phyloP scores from a whole-genome alignment of 202 grass and related monocot species.

The Panicum hallii region DNA sequence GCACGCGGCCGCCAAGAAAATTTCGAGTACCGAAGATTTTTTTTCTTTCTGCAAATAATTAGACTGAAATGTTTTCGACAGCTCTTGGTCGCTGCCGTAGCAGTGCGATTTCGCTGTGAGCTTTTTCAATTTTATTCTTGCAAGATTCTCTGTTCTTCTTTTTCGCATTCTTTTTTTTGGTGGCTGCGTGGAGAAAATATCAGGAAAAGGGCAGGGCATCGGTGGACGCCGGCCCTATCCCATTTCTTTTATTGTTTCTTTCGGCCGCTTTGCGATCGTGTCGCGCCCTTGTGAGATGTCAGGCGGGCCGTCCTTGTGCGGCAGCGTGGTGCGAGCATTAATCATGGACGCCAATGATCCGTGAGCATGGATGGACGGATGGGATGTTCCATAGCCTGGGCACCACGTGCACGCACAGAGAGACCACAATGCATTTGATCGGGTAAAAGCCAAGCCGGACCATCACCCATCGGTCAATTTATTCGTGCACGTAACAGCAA shows the following conservation, averaged over 20 bases:
- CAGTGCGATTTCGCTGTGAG: not conserved
- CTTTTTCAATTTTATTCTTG: not conserved
- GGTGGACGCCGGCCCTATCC: not conserved
- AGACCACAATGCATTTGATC: not conserved
- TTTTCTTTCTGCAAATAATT: not conserved
- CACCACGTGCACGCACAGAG: conserved; percentile 31
- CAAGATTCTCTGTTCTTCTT: not conserved
- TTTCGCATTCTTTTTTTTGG: not conserved
- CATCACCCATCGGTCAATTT: not conserved
- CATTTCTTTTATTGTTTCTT: not conserved
- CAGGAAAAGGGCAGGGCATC: not conserved
- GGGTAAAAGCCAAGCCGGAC: not conserved
- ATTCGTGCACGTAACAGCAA: conserved; percentile 12
- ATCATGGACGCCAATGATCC: not conserved
- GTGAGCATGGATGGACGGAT: not conserved
- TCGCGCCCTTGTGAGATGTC: conserved; percentile 3
- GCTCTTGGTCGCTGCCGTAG: not conserved
- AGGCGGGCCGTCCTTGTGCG: not conserved
- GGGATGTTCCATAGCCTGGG: conserved; percentile 9
- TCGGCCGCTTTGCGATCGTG: conserved; percentile 14
- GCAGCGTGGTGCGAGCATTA: not conserved
- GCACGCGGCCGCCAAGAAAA: not conserved
- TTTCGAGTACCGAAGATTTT: too few relatives aligned
- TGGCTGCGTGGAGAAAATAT: conserved; percentile 8
- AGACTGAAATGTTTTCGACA: not conserved